These are phyloP conservation scores for Panicum hallii DNA, from an alignment of 202 grass and related monocot genomes.

Conservation along the genomic window DNA sequence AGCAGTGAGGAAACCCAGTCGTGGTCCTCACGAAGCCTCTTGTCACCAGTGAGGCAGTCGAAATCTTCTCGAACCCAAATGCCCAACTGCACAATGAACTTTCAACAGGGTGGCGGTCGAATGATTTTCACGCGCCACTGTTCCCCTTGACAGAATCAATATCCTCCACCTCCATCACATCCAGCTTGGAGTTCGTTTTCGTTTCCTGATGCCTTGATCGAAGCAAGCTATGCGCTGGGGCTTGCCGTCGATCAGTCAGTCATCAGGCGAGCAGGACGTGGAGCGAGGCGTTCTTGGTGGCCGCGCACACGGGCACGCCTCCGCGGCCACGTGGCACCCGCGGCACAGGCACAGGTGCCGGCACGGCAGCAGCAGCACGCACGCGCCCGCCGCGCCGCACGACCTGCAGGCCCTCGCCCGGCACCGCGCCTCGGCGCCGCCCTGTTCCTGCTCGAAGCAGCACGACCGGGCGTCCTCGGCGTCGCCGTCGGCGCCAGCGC, in stretches of 20 bases:
- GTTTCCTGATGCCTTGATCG: neutral
- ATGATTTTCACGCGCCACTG: too few species aligned
- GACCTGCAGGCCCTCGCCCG: slow-evolving; percentile 32
- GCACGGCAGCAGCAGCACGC: slow-evolving; percentile 71
- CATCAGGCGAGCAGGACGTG: slow-evolving; percentile 44
- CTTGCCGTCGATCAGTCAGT: neutral
- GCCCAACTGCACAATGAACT: too few species aligned
- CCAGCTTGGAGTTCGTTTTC: neutral
- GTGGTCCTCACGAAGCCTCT: too few species aligned
- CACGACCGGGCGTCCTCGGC: slow-evolving; percentile 66
- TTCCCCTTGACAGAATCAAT: too few species aligned
- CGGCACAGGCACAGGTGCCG: slow-evolving; percentile 73
- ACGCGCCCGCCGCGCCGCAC: slow-evolving; percentile 51
- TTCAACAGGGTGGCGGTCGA: too few species aligned
- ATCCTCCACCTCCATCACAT: too few species aligned
- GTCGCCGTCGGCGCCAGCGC: neutral
- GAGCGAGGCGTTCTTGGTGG: slow-evolving; percentile 58
- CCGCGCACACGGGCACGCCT: slow-evolving; percentile 57
- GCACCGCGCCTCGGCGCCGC: neutral
- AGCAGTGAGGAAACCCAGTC: too few species aligned
- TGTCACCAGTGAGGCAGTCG: too few species aligned
- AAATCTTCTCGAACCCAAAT: too few species aligned
- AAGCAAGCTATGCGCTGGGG: neutral
- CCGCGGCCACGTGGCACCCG: slow-evolving; percentile 38
- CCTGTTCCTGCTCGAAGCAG: slow-evolving; percentile 35